Evolutionary conservation across 2,329 filamentous ascomycete genomes (phyloP), one percentile per base, ranked within the genome.

Genomic region (Cadophora sp.): DNA sequence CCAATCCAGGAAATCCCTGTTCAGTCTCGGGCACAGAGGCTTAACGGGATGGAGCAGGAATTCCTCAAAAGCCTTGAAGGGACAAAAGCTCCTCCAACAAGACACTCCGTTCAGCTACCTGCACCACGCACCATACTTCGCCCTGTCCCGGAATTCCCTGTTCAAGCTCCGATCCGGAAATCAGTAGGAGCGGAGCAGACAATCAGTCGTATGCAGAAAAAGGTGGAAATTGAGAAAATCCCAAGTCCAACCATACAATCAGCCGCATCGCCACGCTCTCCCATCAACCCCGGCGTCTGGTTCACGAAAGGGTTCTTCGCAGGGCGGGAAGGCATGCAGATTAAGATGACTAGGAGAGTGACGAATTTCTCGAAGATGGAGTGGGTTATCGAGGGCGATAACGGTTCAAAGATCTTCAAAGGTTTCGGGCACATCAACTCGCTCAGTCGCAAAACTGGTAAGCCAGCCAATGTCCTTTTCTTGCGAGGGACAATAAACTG

Each of bases 281-380:
- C 36, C 4, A 22, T 41, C 1, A 62, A 55, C n/a, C 33, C 39
- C 3, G 55, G 60, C 0, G 13, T 48, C 20, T 70, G 55, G 59
- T 66, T 64, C 53, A 59, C 56, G 4, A 45, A 48, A 8, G 66
- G 60, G 7, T 68, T 68, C 30, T 59, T 68, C 48, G 64, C 68
- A 14, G 41, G 24, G 18, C 33, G 22, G 1, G 24, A 64, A 20
- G 68, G 68, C 30, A 30, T 70, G 41, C 62, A 66, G 18, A 55
- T 70, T 4, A 68, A 53, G 48, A 70, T 70, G 68, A 64, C 64
- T 1, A 64, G 68, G 20, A 55, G 59, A 43, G 58, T 67, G 6
- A 56, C 50, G 9, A 67, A 55, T 20, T 63, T 66, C 16, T 64
- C 65, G 20, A 70, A 66, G 33, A 45, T 66, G 36, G 66, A 68